phyloP scores from a whole-genome alignment of 768 basidiomycete species.

The Lentinus tigrinus region DNA sequence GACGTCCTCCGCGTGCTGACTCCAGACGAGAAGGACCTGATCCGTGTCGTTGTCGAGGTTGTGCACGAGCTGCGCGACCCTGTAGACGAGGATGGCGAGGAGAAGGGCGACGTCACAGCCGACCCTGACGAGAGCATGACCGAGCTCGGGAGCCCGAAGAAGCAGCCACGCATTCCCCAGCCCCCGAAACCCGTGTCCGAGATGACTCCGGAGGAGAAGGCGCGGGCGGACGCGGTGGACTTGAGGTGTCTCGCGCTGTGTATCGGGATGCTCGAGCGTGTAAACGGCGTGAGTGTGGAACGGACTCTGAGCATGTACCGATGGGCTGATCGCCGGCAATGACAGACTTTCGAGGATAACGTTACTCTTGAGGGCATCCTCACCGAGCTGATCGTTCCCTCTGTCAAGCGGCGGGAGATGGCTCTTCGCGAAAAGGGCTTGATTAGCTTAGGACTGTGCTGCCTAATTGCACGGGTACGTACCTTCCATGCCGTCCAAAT shows the following conservation, averaged over 20 bases:
- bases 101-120: conserved; percentile 21
- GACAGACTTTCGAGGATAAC: conserved; percentile 61
- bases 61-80: conserved; percentile 75
- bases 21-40: conserved; percentile 77
- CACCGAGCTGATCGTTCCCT: conserved; percentile 86
- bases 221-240: conserved; percentile 61
- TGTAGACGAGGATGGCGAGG: conserved; percentile 34
- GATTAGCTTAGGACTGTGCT: conserved; percentile 78
- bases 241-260: conserved; percentile 74
- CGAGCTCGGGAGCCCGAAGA: conserved; percentile 24
- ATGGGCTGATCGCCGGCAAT: neutral
- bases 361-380: conserved; percentile 65
- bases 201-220: conserved; percentile 60
- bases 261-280: conserved; percentile 82
- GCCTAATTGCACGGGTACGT: conserved; percentile 73
- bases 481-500: neutral
- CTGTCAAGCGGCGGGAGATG: conserved; percentile 85
- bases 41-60: conserved; percentile 85
- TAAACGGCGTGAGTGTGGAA: conserved; percentile 64
- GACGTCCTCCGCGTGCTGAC: conserved; percentile 79
- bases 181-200: conserved; percentile 36
- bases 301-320: neutral
- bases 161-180: conserved; percentile 12
- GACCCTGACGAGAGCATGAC: conserved; percentile 32
- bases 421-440: conserved; percentile 79